These are phyloP conservation scores for Xanthoconium stramineum DNA, from an alignment of 768 basidiomycete genomes.

Conservation along the genomic window DNA sequence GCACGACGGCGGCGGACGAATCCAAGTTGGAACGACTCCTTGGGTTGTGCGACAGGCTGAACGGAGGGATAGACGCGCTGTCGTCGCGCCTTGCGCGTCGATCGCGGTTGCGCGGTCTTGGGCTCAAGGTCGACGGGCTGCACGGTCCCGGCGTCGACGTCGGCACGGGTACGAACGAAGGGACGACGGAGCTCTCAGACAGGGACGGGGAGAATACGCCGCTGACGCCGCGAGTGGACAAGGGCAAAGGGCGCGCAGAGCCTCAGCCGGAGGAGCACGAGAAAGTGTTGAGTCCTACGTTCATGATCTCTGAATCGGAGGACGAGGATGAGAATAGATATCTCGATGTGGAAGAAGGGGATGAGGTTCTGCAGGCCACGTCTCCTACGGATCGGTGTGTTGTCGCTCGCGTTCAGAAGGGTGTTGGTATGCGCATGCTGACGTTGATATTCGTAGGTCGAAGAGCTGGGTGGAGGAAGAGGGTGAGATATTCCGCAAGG, in stretches of 20 bases:
- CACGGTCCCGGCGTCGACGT: slow-evolving; percentile 23
- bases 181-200: slow-evolving; percentile 9
- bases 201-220: slow-evolving; percentile 27
- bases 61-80: slow-evolving; percentile 50
- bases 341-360: slow-evolving; percentile 37
- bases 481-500: slow-evolving; percentile 94
- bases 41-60: slow-evolving; percentile 68
- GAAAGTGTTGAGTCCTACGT: slow-evolving; percentile 69
- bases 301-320: slow-evolving; percentile 49
- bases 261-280: slow-evolving; percentile 66
- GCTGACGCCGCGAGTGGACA: slow-evolving; percentile 66
- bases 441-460: slow-evolving; percentile 42
- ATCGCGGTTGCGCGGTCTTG: slow-evolving; percentile 45
- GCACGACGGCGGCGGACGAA: slow-evolving; percentile 46
- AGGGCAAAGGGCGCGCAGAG: slow-evolving; percentile 73
- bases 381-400: slow-evolving; percentile 50
- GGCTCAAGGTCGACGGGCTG: slow-evolving; percentile 35
- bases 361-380: slow-evolving; percentile 21
- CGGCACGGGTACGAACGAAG: no score
- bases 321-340: slow-evolving; percentile 39
- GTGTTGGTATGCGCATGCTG: neutral
- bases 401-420: neutral
- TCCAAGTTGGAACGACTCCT: slow-evolving; percentile 65
- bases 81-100: slow-evolving; percentile 37
- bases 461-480: slow-evolving; percentile 89